These are phyloP conservation scores for Candida sanyiensis DNA, from an alignment of 805 yeast species.

Conservation along the genomic window DNA sequence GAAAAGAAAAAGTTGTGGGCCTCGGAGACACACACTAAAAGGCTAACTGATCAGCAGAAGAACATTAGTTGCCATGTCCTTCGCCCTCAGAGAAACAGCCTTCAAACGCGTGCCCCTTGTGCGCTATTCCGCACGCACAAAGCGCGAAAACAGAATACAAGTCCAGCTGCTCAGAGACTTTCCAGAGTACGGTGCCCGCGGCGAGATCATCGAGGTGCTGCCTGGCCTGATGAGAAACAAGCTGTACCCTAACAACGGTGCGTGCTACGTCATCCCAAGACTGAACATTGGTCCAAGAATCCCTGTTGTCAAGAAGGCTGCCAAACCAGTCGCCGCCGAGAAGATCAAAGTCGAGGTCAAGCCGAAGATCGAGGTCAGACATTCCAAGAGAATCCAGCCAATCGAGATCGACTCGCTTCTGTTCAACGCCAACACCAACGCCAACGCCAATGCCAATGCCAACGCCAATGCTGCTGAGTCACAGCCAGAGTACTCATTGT, in stretches of 20 bases:
- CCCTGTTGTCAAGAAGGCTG: constrained; percentile 23
- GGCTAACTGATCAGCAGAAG: background rate
- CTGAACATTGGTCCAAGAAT: constrained; percentile 22
- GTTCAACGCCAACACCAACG: no score
- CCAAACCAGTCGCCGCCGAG: constrained; percentile 8
- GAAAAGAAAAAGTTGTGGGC: background rate
- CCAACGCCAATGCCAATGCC: no score
- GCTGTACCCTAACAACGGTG: constrained; percentile 67
- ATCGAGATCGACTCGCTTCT: constrained; percentile 20
- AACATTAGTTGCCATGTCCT: background rate
- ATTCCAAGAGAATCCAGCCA: constrained; percentile 12
- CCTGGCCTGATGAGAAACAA: constrained; percentile 81
- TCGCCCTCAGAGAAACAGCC: constrained; percentile 1
- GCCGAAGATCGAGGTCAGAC: background rate
- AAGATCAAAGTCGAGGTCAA: constrained; percentile 6
- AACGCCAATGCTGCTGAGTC: constrained; percentile 11
- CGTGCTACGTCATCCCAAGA: constrained; percentile 50
- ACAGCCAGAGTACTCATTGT: constrained; percentile 18
- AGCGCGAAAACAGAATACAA: constrained; percentile 49
- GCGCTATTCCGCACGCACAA: constrained; percentile 42
- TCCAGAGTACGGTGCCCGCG: constrained; percentile 57
- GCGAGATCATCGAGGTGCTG: constrained; percentile 68
- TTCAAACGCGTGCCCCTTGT: constrained; percentile 26
- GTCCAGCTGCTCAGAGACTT: constrained; percentile 74
- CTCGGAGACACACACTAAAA: background rate